Conservation (phyloP, 768 basidiomycete species). For the Trametopsis cervina region DNA sequence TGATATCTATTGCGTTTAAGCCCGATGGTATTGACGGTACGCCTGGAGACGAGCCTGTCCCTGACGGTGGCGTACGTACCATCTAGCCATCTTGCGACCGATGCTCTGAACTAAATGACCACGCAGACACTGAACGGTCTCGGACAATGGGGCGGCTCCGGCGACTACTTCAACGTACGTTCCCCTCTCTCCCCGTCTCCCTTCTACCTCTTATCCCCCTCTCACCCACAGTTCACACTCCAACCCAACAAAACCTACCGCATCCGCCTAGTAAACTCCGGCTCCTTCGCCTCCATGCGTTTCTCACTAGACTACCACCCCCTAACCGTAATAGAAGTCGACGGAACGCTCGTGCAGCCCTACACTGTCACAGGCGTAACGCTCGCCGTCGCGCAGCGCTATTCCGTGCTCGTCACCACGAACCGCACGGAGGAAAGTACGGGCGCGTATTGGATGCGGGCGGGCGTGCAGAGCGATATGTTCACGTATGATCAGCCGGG, state of each 20-base stretch:
- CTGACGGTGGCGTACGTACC: constrained; percentile 24
- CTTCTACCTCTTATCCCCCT: constrained; percentile 9
- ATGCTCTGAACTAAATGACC: neutral
- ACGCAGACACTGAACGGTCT: constrained; percentile 26
- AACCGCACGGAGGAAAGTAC: constrained; percentile 30
- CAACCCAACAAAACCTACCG: constrained; percentile 35
- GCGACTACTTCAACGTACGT: constrained; percentile 23
- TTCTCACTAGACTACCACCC: constrained; percentile 41
- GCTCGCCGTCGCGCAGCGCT: constrained; percentile 42
- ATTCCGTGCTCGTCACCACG: constrained; percentile 39
- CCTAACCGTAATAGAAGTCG: constrained; percentile 41
- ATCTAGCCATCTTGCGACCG: neutral
- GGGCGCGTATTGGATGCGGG: constrained; percentile 35
- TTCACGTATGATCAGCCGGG: constrained; percentile 22
- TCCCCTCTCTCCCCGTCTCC: neutral
- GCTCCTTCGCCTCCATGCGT: constrained; percentile 37
- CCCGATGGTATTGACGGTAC: constrained; percentile 25
- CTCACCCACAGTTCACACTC: constrained; percentile 25
- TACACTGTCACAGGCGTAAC: constrained; percentile 32
- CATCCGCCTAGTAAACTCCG: constrained; percentile 41
- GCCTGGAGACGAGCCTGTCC: constrained; percentile 28
- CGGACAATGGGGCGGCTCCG: constrained; percentile 28
- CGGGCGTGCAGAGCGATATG: constrained; percentile 29
- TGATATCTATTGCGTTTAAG: constrained; percentile 6
- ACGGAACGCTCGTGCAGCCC: constrained; percentile 37